Base-by-base conservation (phyloP, 306 rosid species). In the Pueraria montana region DNA sequence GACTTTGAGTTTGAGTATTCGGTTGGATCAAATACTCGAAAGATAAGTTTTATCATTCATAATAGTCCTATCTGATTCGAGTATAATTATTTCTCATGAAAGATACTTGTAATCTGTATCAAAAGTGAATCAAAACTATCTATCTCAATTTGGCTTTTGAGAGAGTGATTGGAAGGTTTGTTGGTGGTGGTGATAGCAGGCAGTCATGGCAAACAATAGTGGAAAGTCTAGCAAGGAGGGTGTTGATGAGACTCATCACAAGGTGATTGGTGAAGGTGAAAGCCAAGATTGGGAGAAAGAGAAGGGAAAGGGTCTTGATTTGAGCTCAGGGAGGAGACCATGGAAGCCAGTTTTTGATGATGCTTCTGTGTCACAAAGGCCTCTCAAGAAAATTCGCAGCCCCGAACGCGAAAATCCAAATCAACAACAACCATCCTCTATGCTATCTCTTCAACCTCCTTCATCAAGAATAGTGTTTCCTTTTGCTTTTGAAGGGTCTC, bases 391-490 rank as follows among this genome's bases (percentile, higher is more conserved):
- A 77, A 86, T 82, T 26, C 84, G 85, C 13, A 86, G 90, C 82
- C 90, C 97, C 0, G 84, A 89, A 80, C 85, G 70, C 63, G 74
- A 87, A 11, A 64, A 58, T 83, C 88, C 76, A 8, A 45, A 64
- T 67, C 87, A 83, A 14, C 43, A 64, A 43, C 38, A 12, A 40
- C 18, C 50, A 5, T 59, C 89, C 65, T 78, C 85, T 55, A 2
- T 38, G 11, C 77, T 81, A 32, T 83, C 88, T 64, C 72, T 50
- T 8, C 82, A 77, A 61, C 72, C 84, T 21, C 66, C 86, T 61
- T 81, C 90, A 2, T 71, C 95, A n/a, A 80, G 81, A 85, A 72
- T 90, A 73, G 70, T 78, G 5, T 93, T 95, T 68, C 98, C 98
- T 26, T 93, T 93, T 65, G 85, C 93, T 24, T 78, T 87, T 52